Conservation (phyloP, 371 early-diverging fungal species). For the Mortierella sp. region DNA sequence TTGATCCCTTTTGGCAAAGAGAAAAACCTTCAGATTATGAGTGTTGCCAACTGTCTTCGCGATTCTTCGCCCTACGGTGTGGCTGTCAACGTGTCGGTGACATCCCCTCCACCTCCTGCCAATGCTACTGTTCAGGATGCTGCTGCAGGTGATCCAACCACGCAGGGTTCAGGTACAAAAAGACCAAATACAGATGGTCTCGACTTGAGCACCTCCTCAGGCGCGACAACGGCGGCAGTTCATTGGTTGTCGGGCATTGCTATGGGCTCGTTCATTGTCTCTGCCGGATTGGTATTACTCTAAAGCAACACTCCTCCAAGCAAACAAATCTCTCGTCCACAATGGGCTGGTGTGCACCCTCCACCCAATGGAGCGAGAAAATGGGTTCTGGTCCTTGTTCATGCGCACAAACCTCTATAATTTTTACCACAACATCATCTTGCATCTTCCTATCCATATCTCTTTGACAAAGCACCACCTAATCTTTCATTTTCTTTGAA, state of each 20-base stretch:
- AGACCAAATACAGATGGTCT: background rate
- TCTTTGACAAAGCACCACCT: background rate
- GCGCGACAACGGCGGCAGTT: background rate
- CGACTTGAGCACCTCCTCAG: background rate
- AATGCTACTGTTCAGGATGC: background rate
- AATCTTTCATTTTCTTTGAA: background rate
- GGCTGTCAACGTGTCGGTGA: background rate
- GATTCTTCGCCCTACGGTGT: constrained; percentile 28
- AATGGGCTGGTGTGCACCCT: background rate
- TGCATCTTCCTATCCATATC: background rate
- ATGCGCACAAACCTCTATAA: background rate
- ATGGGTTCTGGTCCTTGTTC: background rate
- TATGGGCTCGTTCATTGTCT: background rate
- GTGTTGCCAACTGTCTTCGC: constrained; percentile 32
- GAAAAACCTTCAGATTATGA: constrained; percentile 21
- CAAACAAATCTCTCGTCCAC: background rate
- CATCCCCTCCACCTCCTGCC: background rate
- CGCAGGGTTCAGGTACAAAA: background rate
- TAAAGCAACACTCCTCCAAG: constrained; percentile 1
- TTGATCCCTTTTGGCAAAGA: constrained; percentile 27
- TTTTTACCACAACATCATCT: background rate
- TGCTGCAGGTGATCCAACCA: background rate
- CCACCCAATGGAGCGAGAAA: background rate
- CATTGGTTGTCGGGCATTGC: background rate
- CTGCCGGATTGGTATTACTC: background rate